These are phyloP conservation scores for Talaromyces sp. DNA, from an alignment of 2,329 filamentous ascomycete genomes.

Conservation along the genomic window DNA sequence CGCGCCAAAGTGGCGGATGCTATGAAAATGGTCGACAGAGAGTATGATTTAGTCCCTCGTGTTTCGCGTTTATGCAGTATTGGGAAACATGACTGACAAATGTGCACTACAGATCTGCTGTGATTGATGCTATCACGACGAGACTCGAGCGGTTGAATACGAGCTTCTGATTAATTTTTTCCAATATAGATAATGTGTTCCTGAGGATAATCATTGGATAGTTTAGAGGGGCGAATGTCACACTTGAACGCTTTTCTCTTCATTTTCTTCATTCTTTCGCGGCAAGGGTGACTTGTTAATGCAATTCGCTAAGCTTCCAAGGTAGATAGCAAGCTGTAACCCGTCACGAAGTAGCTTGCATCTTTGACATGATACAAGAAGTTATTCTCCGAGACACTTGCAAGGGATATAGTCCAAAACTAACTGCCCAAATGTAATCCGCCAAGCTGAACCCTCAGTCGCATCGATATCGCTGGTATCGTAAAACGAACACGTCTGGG, in stretches of 20 bases:
- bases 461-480: not conserved
- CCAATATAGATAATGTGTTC: not conserved
- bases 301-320: not conserved
- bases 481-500: not conserved
- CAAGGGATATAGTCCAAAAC: not conserved
- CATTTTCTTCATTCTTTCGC: not conserved
- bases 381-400: not conserved
- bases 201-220: not conserved
- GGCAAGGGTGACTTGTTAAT: not conserved
- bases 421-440: not conserved
- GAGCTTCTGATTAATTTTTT: constrained; percentile 24
- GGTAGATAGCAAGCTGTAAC: not conserved
- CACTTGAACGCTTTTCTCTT: not conserved
- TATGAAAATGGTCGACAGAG: constrained; percentile 50
- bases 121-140: constrained; percentile 43
- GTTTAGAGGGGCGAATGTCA: not conserved
- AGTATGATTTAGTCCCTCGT: constrained; percentile 31
- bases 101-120: constrained; percentile 34
- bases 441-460: not conserved
- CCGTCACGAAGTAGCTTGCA: not conserved
- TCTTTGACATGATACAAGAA: not conserved
- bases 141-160: constrained; percentile 40
- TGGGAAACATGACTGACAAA: not conserved
- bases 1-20: constrained; percentile 46
- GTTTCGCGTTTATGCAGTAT: not conserved